A percentile compares a stretch with the other conserved stretches of the same genome.
phyloP scores from a whole-genome alignment of 805 yeast species.

The Saccharomycopsis microspora region DNA sequence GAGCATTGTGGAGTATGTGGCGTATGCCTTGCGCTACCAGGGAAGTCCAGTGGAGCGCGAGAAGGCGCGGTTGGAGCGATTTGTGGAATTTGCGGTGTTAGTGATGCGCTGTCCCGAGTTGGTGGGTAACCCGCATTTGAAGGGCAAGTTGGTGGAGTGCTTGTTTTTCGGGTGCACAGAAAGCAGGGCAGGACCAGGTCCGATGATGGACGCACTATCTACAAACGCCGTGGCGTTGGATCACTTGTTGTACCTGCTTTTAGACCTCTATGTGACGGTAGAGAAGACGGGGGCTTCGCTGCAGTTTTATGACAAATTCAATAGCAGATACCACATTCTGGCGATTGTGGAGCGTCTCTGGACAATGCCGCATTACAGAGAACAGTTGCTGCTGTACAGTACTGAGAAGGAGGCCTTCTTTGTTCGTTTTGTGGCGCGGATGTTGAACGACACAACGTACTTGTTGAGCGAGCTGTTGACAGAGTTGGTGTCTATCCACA shows the following conservation, averaged over 20 bases:
- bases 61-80: conserved; percentile 39
- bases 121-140: conserved; percentile 87
- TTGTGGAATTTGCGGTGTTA: conserved; percentile 63
- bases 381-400: conserved; percentile 60
- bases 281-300: conserved; percentile 94
- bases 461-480: conserved; percentile 83
- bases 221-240: conserved; percentile 49
- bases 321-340: conserved; percentile 78
- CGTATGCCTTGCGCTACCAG: conserved; percentile 44
- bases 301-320: conserved; percentile 94
- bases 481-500: conserved; percentile 68
- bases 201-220: conserved; percentile 55
- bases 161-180: conserved; percentile 47
- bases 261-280: conserved; percentile 87
- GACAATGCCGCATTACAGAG: conserved; percentile 57
- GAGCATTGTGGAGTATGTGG: conserved; percentile 63
- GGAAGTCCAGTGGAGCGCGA: conserved; percentile 41
- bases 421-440: conserved; percentile 84
- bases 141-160: conserved; percentile 72
- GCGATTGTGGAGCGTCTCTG: conserved; percentile 75
- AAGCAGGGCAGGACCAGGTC: conserved; percentile 49
- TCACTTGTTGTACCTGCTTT: conserved; percentile 67
- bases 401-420: conserved; percentile 68
- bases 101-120: conserved; percentile 77
- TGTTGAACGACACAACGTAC: conserved; percentile 90